Evolutionary conservation across 257 asterid species (phyloP).

Genomic region (Knoxia roxburghii): DNA sequence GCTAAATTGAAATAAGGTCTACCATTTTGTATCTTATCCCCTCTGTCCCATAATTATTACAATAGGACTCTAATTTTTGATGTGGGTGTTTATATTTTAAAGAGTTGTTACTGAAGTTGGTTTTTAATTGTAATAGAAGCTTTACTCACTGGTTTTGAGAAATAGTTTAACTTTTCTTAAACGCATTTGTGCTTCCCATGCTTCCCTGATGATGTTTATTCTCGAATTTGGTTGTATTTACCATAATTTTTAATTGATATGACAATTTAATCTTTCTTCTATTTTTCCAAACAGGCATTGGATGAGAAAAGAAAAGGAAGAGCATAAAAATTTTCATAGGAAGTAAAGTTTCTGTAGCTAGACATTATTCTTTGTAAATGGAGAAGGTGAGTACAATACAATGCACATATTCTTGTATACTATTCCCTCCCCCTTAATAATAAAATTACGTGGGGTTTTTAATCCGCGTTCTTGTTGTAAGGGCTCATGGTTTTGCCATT

Average conservation of each 20-base stretch:
- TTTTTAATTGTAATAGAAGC: not conserved
- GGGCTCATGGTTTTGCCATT: not conserved
- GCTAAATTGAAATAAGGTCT: not conserved
- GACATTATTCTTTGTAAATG: conserved; percentile 51
- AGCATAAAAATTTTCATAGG: conserved; percentile 27
- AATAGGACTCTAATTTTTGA: not conserved
- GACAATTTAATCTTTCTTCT: not conserved
- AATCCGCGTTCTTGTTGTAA: conserved; percentile 6
- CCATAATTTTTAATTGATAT: no score
- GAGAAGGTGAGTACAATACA: conserved; percentile 22
- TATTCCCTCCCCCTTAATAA: conserved; percentile 21
- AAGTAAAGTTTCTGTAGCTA: conserved; percentile 32
- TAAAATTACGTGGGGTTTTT: conserved; percentile 14
- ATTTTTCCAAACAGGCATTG: conserved; percentile 49
- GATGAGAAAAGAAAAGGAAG: conserved; percentile 82
- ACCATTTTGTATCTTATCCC: not conserved
- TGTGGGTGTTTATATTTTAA: not conserved
- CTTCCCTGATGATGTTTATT: not conserved
- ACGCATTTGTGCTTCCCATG: not conserved
- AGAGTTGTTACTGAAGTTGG: not conserved
- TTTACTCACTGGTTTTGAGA: not conserved
- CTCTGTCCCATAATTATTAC: no score
- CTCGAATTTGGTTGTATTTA: not conserved
- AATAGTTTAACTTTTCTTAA: not conserved
- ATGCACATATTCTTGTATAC: conserved; percentile 32